phyloP scores from a whole-genome alignment of 768 basidiomycete species.

The Cubamyces lactineus region DNA sequence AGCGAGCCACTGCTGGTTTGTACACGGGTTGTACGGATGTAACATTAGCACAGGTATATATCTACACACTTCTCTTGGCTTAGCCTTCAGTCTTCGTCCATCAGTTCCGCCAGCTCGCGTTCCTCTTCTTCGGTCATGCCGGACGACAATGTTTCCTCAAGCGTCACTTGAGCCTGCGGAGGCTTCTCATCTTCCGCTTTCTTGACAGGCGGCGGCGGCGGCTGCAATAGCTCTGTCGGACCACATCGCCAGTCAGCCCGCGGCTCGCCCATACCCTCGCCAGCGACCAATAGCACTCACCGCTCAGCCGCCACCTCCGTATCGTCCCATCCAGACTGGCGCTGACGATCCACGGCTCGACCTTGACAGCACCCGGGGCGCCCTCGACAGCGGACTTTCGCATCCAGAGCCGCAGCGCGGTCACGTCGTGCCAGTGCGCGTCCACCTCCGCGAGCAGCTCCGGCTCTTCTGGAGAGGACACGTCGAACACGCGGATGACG shows the following conservation, averaged over 20 bases:
- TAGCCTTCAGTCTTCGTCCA: conserved; percentile 42
- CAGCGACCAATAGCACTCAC: conserved; percentile 37
- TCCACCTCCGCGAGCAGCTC: conserved; percentile 76
- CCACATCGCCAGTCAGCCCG: neutral
- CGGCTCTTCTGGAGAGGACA: conserved; percentile 67
- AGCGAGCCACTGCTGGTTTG: neutral
- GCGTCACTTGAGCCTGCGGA: conserved; percentile 26
- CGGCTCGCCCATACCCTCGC: neutral
- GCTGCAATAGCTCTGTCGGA: conserved; percentile 23
- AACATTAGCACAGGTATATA: conserved; percentile 4
- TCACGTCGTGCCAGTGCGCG: conserved; percentile 91
- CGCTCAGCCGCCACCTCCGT: conserved; percentile 77
- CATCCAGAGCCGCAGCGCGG: conserved; percentile 73
- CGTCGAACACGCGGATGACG: conserved; percentile 77
- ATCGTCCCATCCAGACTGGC: conserved; percentile 87
- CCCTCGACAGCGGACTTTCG: conserved; percentile 49
- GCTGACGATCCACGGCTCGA: conserved; percentile 83
- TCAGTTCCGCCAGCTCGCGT: conserved; percentile 81
- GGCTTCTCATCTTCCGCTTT: conserved; percentile 18
- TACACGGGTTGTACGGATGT: neutral
- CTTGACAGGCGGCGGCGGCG: conserved; percentile 12
- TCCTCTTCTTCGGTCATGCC: conserved; percentile 87
- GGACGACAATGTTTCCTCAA: conserved; percentile 27
- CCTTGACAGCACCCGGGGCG: conserved; percentile 46
- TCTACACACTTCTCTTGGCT: neutral